These are phyloP conservation scores for Fusarium chlamydosporum DNA, from an alignment of 2,329 filamentous ascomycete species.

Conservation along the genomic window DNA sequence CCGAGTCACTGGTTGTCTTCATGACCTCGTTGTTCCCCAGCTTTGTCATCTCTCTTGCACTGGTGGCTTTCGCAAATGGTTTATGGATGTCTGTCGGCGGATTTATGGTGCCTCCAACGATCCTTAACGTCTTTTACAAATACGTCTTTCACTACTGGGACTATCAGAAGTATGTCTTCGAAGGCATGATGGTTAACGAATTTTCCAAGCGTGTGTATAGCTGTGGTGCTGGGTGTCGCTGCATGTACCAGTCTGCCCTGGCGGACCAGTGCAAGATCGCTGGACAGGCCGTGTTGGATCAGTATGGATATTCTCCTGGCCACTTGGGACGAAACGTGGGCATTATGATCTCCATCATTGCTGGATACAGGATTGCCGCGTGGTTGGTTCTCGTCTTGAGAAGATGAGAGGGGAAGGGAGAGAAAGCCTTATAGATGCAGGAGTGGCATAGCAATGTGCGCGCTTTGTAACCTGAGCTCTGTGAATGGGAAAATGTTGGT, in stretches of 20 bases:
- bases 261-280: conserved; percentile 73
- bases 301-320: conserved; percentile 77
- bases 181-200: conserved; percentile 95
- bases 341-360: conserved; percentile 82
- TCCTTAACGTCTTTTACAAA: conserved; percentile 86
- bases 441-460: too few species aligned
- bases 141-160: conserved; percentile 93
- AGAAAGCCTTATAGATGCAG: too few species aligned
- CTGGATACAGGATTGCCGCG: conserved; percentile 68
- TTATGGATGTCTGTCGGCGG: conserved; percentile 91
- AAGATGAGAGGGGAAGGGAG: conserved; percentile 22
- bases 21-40: conserved; percentile 79
- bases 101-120: conserved; percentile 80
- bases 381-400: conserved; percentile 69
- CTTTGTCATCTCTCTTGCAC: conserved; percentile 83
- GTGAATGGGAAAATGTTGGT: not conserved
- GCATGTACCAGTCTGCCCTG: conserved; percentile 76
- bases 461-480: too few species aligned
- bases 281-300: conserved; percentile 76
- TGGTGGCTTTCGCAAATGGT: conserved; percentile 88
- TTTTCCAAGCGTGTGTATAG: conserved; percentile 74
- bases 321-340: conserved; percentile 83
- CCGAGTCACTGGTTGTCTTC: conserved; percentile 85
- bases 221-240: conserved; percentile 67
- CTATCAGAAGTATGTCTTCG: conserved; percentile 88